Evolutionary conservation across 371 early-diverging fungal genomes (phyloP), one percentile per base, ranked within the genome.

Genomic region (Batrachochytrium dendrobatidis): DNA sequence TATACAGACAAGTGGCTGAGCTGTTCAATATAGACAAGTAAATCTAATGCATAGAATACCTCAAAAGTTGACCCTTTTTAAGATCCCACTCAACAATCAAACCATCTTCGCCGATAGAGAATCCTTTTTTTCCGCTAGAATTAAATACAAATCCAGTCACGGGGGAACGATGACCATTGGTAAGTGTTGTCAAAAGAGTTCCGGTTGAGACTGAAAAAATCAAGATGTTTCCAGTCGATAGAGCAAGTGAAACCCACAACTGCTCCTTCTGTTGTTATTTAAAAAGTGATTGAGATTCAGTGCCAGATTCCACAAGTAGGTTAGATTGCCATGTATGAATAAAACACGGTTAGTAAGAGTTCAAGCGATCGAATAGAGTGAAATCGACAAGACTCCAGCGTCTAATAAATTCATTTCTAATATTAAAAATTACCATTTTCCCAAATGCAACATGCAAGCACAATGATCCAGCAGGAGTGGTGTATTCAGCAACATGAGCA

Each of bases 11-110:
- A n/a, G n/a, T n/a, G n/a, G n/a, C n/a, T n/a, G n/a, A n/a, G n/a
- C n/a, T n/a, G n/a, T n/a, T n/a, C n/a, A n/a, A n/a, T n/a, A n/a
- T n/a, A n/a, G n/a, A n/a, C n/a, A n/a, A n/a, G n/a, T n/a, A n/a
- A n/a, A n/a, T n/a, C n/a, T n/a, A n/a, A n/a, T n/a, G n/a, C n/a
- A n/a, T n/a, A n/a, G n/a, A 68, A 57, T 74, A 77, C 80, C 64
- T 70, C 57, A 75, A 68, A 46, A 79, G 83, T 17, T 67, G 69
- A 46, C 76, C 82, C 56, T 79, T 80, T 44, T 71, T 71, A 55
- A 88, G 71, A 63, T 88, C 81, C 88, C 88, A 89, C 65, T 85
- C 87, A 20, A 86, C 79, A 62, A 87, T 73, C 49, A 74, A 57
- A 33, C 80, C 80, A 60, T 89, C 88, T 55, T 82, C 80, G 32